These are phyloP conservation scores for Dysphania ambrosioides DNA, from an alignment of 148 eudicot genomes.

Conservation along the genomic window DNA sequence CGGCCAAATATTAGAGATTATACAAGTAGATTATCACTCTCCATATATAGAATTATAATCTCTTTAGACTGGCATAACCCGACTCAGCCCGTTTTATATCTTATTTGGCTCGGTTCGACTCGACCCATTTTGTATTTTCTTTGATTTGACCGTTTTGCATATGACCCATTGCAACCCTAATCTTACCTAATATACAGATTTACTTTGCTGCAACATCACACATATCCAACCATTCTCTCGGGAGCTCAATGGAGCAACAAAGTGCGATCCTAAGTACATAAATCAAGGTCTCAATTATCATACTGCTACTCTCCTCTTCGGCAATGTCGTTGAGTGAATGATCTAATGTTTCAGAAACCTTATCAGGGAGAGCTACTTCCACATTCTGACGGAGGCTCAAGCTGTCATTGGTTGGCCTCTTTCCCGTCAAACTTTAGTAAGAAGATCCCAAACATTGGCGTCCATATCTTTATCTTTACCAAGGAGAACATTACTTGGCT, in stretches of 20 bases:
- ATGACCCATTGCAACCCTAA: too few relatives aligned
- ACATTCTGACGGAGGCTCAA: conserved; percentile 21
- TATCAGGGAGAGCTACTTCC: not conserved
- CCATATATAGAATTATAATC: too few relatives aligned
- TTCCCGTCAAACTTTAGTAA: conserved; percentile 26
- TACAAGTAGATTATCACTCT: too few relatives aligned
- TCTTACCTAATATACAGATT: too few relatives aligned
- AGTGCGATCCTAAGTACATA: conserved; percentile 8
- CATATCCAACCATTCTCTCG: conserved; percentile 4
- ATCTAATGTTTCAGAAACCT: conserved; percentile 18
- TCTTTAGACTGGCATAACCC: too few relatives aligned
- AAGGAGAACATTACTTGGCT: conserved; percentile 41
- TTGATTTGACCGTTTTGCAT: too few relatives aligned
- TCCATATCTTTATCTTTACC: conserved; percentile 31
- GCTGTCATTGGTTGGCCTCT: conserved; percentile 21
- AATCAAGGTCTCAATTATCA: not conserved
- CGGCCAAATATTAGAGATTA: too few relatives aligned
- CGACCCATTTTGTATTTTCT: too few relatives aligned
- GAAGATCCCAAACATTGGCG: conserved; percentile 37
- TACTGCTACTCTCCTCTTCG: not conserved
- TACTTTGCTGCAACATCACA: conserved; percentile 3
- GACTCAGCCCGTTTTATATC: too few relatives aligned
- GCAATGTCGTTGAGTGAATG: conserved; percentile 3
- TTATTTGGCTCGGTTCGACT: too few relatives aligned
- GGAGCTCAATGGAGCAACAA: conserved; percentile 7